Conservation (phyloP, 176 grass and related monocot species). For the Leersia perrieri region DNA sequence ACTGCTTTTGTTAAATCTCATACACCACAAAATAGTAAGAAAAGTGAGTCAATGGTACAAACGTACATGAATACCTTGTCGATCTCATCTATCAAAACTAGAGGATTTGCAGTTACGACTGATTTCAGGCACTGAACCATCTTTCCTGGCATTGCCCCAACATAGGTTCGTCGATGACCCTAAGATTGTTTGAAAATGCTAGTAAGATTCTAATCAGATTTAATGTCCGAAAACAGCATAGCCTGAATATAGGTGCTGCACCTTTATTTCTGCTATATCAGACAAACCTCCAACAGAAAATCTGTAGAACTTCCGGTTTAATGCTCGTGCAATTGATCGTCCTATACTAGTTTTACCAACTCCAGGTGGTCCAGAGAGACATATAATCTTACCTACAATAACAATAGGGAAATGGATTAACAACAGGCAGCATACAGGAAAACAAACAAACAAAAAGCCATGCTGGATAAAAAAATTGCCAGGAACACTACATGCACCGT, state of each 20-base stretch:
- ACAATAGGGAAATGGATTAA: slow-evolving; percentile 18
- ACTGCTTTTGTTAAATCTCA: not conserved
- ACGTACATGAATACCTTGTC: slow-evolving; percentile 72
- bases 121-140: slow-evolving; percentile 98
- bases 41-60: slow-evolving; percentile 4
- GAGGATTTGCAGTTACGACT: slow-evolving; percentile 89
- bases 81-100: slow-evolving; percentile 98
- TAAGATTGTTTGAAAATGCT: slow-evolving; percentile 18
- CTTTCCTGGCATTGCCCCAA: slow-evolving; percentile 99
- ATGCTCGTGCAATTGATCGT: slow-evolving; percentile 91
- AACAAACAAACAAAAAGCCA: not conserved
- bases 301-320: slow-evolving; percentile 86
- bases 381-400: slow-evolving; percentile 92
- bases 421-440: not conserved
- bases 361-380: slow-evolving; percentile 95
- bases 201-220: not conserved
- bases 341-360: slow-evolving; percentile 99
- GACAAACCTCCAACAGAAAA: slow-evolving; percentile 99
- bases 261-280: slow-evolving; percentile 99
- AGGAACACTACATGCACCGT: not conserved
- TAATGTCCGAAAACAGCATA: not conserved
- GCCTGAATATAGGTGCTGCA: slow-evolving; percentile 16
- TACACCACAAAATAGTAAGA: not conserved
- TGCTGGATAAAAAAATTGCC: slow-evolving; percentile 32
- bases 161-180: slow-evolving; percentile 96